Base-by-base conservation (phyloP, 2,329 filamentous ascomycete species). In the Fusarium sp. region DNA sequence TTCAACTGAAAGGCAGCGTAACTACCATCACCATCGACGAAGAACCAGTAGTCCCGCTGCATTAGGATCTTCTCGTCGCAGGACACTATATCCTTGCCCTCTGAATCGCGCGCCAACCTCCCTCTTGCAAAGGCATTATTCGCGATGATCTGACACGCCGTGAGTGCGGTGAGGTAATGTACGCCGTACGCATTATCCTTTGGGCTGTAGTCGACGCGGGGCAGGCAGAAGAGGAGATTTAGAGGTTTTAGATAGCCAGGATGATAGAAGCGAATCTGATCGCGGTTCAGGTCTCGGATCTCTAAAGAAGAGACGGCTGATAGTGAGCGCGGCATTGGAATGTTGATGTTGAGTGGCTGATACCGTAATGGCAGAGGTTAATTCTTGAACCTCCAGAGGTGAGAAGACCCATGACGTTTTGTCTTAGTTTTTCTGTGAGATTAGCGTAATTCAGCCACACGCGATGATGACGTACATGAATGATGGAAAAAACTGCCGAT, bases 201-300 rank as follows among this genome's bases (percentile, higher is more conserved):
- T 0, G 45, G 46, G 5, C 46, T 63, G 13, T 57, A 64, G n/a
- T 71, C 69, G 4, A 71, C 69, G 3, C 69, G 69, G 4, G 69
- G 69, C 15, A 71, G 14, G 15, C 69, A 64, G 31, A 71, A 64
- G 22, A 71, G 43, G 7, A 72, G 21, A 19, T 70, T 71, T 6
- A 70, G 49, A 2, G 69, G 69, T 15, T 61, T 72, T 1, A 56
- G 22, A 6, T 72, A 71, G 11, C 69, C 69, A 2, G 69, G 69
- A 10, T 71, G 69, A 11, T 67, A 71, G 42, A 71, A 70, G 33
- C 67, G 67, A 9, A 70, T 67, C 38, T 70, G 67, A 21, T 70
- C 67, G 28, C 68, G 42, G 6, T 70, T 70, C 1, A 70, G 54
- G 17, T 70, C 65, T 15, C 64, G 50, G 24, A 70, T 66, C 43